A percentile compares a stretch with the other conserved stretches of the same genome.
Evolutionary conservation across 2,329 filamentous ascomycete species (phyloP).

Genomic region (Colletotrichum orchidophilum): DNA sequence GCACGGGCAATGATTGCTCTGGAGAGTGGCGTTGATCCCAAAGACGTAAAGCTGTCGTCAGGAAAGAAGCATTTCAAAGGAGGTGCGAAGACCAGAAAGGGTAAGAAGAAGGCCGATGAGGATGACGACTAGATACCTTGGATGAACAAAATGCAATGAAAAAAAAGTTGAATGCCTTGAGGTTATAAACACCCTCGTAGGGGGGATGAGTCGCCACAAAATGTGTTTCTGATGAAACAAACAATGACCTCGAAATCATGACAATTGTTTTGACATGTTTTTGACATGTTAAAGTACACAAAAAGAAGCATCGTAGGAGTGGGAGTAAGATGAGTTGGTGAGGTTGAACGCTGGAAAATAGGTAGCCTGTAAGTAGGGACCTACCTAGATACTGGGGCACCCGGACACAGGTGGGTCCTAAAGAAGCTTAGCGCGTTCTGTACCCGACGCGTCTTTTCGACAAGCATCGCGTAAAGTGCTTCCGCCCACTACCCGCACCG

Average conservation of each 20-base stretch:
- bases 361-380: too few species aligned
- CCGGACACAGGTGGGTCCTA: not conserved
- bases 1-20: constrained; percentile 81
- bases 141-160: not conserved
- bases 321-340: not conserved
- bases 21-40: constrained; percentile 85
- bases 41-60: constrained; percentile 71
- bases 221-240: not conserved
- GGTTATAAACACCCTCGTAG: not conserved
- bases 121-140: constrained; percentile 31
- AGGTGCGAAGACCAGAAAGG: constrained; percentile 67
- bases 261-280: too few species aligned
- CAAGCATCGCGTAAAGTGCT: constrained; percentile 34
- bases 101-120: constrained; percentile 56
- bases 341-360: not conserved
- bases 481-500: constrained; percentile 1
- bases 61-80: constrained; percentile 96
- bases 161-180: not conserved
- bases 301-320: not conserved
- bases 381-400: not conserved
- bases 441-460: constrained; percentile 30
- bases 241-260: not conserved
- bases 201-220: not conserved
- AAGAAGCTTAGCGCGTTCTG: constrained; percentile 7
- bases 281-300: not conserved